Conservation (phyloP, 148 eudicot genomes). For the Pouteria glomerata region DNA sequence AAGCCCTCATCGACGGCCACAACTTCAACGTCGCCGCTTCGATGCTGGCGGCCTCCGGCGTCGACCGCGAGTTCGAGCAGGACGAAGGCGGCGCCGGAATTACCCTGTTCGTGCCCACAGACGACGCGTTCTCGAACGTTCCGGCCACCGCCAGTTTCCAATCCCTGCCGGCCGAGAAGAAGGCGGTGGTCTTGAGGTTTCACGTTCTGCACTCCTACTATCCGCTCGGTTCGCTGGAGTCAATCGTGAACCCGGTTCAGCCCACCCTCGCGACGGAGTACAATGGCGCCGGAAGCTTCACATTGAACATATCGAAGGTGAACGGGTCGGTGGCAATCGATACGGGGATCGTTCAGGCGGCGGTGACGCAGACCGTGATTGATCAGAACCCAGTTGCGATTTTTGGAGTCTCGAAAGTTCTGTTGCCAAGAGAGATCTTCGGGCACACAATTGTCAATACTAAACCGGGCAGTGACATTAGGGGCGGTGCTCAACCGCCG, state of each 20-base stretch:
- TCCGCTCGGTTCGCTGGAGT: slow-evolving; percentile 78
- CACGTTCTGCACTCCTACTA: slow-evolving; percentile 81
- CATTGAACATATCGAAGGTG: slow-evolving; percentile 58
- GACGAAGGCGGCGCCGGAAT: slow-evolving; percentile 89
- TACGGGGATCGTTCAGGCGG: slow-evolving; percentile 53
- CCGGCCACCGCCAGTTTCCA: slow-evolving; percentile 49
- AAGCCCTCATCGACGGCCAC: slow-evolving; percentile 63
- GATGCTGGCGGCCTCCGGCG: slow-evolving; percentile 79
- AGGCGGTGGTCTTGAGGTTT: slow-evolving; percentile 54
- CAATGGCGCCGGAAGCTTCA: slow-evolving; percentile 72
- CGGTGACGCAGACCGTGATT: slow-evolving; percentile 73
- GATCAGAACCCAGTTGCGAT: slow-evolving; percentile 91
- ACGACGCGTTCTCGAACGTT: slow-evolving; percentile 63
- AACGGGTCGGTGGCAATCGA: slow-evolving; percentile 70
- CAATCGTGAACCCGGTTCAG: slow-evolving; percentile 75
- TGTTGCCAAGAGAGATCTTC: slow-evolving; percentile 70
- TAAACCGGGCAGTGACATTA: not conserved
- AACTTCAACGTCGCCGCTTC: slow-evolving; percentile 77
- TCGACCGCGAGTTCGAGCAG: slow-evolving; percentile 50
- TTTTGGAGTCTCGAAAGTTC: slow-evolving; percentile 73
- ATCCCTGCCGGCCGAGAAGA: slow-evolving; percentile 55
- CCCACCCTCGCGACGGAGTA: slow-evolving; percentile 84
- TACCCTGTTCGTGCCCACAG: slow-evolving; percentile 85
- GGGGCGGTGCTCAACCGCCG: slow-evolving; percentile 49
- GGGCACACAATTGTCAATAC: slow-evolving; percentile 35